Percentiles rank a stretch among this genome's conserved stretches.
Evolutionary conservation across 164 flowering plant species (phyloP).

Genomic region (Dillenia suffruticosa): DNA sequence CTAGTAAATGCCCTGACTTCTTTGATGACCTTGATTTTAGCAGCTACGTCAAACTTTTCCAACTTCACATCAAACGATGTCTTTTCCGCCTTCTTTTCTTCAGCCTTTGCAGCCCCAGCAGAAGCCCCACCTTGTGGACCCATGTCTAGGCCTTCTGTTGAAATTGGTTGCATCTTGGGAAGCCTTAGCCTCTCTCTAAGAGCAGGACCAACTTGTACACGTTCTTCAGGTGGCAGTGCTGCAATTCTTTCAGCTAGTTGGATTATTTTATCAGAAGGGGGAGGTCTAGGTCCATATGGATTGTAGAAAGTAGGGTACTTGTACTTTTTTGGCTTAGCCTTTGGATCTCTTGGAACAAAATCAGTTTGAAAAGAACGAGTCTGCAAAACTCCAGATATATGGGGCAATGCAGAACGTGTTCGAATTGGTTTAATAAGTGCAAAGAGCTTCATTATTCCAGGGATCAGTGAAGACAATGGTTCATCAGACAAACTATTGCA

Average conservation of each 20-base stretch:
- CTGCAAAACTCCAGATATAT: constrained; percentile 29
- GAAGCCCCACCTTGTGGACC: constrained; percentile 40
- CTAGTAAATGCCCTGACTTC: constrained; percentile 74
- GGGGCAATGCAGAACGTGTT: constrained; percentile 14
- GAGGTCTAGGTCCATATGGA: constrained; percentile 81
- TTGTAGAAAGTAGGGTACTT: constrained; percentile 70
- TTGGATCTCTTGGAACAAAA: constrained; percentile 63
- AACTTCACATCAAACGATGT: constrained; percentile 80
- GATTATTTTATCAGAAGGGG: constrained; percentile 68
- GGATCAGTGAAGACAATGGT: constrained; percentile 2
- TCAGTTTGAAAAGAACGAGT: constrained; percentile 52
- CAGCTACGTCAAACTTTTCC: constrained; percentile 77
- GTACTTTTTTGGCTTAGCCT: constrained; percentile 60
- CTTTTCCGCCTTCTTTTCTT: constrained; percentile 70
- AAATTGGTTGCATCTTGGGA: constrained; percentile 56
- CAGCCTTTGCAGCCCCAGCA: constrained; percentile 37
- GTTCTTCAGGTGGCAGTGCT: constrained; percentile 65
- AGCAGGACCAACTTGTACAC: constrained; percentile 50
- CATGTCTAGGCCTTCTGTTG: constrained; percentile 56
- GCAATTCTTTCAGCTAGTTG: constrained; percentile 73
- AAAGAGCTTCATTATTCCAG: constrained; percentile 36
- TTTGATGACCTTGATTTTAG: constrained; percentile 85
- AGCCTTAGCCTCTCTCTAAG: constrained; percentile 42
- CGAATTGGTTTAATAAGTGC: constrained; percentile 25
- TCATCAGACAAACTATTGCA: not conserved